phyloP scores from a whole-genome alignment of 2,329 filamentous ascomycete species.

The Cladobotryum protrusum region DNA sequence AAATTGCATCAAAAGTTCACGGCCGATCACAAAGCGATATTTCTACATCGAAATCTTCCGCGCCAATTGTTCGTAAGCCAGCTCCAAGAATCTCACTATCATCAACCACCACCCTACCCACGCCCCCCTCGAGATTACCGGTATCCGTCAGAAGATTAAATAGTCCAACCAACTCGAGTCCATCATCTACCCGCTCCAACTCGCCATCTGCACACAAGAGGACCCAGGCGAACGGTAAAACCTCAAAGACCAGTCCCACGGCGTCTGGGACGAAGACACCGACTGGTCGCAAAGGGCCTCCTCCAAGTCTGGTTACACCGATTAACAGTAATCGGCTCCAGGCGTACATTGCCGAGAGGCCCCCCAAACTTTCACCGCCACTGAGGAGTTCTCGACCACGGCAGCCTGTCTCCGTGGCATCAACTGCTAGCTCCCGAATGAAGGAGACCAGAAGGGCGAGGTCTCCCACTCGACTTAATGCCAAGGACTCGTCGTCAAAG shows the following conservation, averaged over 20 bases:
- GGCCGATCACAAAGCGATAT: conserved; percentile 57
- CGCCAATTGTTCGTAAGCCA: conserved; percentile 13
- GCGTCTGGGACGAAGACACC: conserved; percentile 35
- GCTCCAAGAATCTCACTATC: conserved; percentile 16
- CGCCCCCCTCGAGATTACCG: conserved; percentile 38
- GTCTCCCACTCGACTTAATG: conserved; percentile 34
- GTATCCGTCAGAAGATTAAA: conserved; percentile 40
- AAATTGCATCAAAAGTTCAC: conserved; percentile 27
- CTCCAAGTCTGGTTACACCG: conserved; percentile 37
- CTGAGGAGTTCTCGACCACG: conserved; percentile 77
- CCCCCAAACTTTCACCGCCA: conserved; percentile 68
- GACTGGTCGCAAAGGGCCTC: conserved; percentile 33
- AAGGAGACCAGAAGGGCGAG: conserved; percentile 54
- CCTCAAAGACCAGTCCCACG: conserved; percentile 29
- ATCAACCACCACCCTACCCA: conserved; percentile 19
- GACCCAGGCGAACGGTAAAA: conserved; percentile 35
- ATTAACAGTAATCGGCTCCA: conserved; percentile 57
- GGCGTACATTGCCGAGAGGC: conserved; percentile 66
- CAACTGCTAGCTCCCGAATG: conserved; percentile 63
- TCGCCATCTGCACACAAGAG: conserved; percentile 46
- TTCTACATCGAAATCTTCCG: conserved; percentile 30
- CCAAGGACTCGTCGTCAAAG: conserved; percentile 23
- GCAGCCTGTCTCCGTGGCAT: conserved; percentile 69
- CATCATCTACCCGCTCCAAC: conserved; percentile 48
- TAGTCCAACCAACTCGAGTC: conserved; percentile 41